Evolutionary conservation across 805 yeast species (phyloP).

Genomic region (Wickerhamia fluorescens): DNA sequence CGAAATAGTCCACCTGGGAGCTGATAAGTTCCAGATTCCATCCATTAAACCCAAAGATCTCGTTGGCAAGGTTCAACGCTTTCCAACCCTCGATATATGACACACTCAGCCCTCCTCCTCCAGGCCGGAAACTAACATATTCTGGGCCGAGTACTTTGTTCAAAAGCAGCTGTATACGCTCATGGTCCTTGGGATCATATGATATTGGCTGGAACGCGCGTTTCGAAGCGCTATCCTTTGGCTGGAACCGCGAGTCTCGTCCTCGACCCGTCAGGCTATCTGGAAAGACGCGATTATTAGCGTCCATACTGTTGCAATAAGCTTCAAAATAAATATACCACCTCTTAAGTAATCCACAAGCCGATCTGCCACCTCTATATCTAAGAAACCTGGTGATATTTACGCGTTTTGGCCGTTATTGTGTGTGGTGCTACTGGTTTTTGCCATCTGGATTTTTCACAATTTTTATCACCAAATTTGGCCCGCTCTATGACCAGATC

Average conservation of each 20-base stretch:
- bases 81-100: conserved; percentile 82
- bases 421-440: too few relatives aligned
- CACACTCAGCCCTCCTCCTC: conserved; percentile 63
- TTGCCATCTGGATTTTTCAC: too few relatives aligned
- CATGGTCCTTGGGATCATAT: conserved; percentile 26
- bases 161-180: conserved; percentile 25
- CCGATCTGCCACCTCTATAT: conserved; percentile 1
- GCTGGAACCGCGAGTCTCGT: conserved; percentile 3
- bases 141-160: conserved; percentile 61
- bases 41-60: conserved; percentile 76
- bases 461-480: too few relatives aligned
- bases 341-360: too few relatives aligned
- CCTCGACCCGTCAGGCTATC: too few relatives aligned
- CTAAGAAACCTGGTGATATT: too few relatives aligned
- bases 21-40: conserved; percentile 70
- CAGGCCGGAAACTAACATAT: conserved; percentile 66
- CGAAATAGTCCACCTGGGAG: conserved; percentile 64
- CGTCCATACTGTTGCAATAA: too few relatives aligned
- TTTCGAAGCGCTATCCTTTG: conserved; percentile 5
- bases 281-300: too few relatives aligned
- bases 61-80: conserved; percentile 72
- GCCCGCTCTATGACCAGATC: too few relatives aligned
- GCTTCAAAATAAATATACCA: too few relatives aligned
- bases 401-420: too few relatives aligned
- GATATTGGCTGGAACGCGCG: conserved; percentile 15